phyloP scores from a whole-genome alignment of 129 eudicot species.

The carrot (Daucus carota) region DH1_v3.0 NC_030387.2:23762501-23763000 shows the following conservation, averaged over 20 bases:
- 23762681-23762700: conserved; percentile 89
- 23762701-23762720: conserved; percentile 93
- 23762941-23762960: no score
- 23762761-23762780: conserved; percentile 95
- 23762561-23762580: background rate
- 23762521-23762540: background rate
- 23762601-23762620: background rate
- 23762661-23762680: background rate
- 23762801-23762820: conserved; percentile 47
- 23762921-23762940: no score
- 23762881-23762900: background rate
- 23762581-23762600: background rate
- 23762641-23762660: background rate
- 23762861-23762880: background rate
- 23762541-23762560: background rate
- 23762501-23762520: background rate
- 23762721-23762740: conserved; percentile 94
- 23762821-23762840: background rate
- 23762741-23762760: conserved; percentile 94
- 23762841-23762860: background rate
- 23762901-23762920: no score
- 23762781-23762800: conserved; percentile 83
- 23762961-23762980: no score
- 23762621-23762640: background rate
- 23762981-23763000: background rate